Conservation (phyloP, 2,329 filamentous ascomycete genomes). For the Shiraia sp. region DNA sequence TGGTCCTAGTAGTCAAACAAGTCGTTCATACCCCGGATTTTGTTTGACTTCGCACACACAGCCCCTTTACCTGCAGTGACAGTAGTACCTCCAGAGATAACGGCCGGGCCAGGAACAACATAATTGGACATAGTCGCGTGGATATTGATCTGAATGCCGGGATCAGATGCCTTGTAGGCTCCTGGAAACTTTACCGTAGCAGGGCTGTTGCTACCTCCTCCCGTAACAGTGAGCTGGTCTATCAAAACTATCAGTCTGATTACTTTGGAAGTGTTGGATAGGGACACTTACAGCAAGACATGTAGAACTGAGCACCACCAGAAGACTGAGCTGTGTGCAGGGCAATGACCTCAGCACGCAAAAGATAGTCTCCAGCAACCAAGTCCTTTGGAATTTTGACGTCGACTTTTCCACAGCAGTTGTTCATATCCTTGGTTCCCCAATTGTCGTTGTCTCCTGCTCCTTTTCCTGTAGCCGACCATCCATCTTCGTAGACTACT, state of each 20-base stretch:
- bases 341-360: constrained; percentile 46
- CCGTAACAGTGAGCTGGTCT: constrained; percentile 32
- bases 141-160: constrained; percentile 34
- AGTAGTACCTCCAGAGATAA: constrained; percentile 19
- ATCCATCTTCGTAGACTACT: constrained; percentile 40
- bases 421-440: constrained; percentile 30
- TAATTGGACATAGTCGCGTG: constrained; percentile 40
- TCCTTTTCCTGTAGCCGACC: constrained; percentile 32
- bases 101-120: constrained; percentile 51
- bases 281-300: constrained; percentile 25
- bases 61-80: constrained; percentile 13
- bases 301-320: constrained; percentile 54
- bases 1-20: constrained; percentile 9
- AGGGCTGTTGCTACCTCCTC: constrained; percentile 19
- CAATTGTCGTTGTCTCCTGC: constrained; percentile 25
- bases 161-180: constrained; percentile 25
- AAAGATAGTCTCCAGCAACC: constrained; percentile 27
- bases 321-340: constrained; percentile 43
- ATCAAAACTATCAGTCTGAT: constrained; percentile 14
- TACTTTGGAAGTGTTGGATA: constrained; percentile 25
- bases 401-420: constrained; percentile 30
- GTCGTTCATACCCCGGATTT: constrained; percentile 16
- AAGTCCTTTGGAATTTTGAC: constrained; percentile 24
- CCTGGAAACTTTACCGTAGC: constrained; percentile 30
- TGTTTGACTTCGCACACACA: constrained; percentile 19